Evolutionary conservation across 257 asterid genomes (phyloP).

Genomic region (Solanum etuberosum): DNA sequence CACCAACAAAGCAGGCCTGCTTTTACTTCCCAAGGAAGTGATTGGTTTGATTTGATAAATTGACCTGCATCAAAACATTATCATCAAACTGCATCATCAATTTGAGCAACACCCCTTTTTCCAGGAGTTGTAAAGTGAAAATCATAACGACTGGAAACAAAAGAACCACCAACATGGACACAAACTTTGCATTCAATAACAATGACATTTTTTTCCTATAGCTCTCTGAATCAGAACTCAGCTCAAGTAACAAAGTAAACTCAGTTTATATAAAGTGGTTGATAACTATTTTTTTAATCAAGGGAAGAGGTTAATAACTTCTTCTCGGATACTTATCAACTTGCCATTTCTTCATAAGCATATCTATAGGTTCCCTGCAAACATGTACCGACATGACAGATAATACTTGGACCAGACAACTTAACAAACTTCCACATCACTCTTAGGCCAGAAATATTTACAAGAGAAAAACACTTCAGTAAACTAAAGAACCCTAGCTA

Average conservation of each 20-base stretch:
- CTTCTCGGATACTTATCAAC: background rate
- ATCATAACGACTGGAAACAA: background rate
- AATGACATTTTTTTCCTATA: background rate
- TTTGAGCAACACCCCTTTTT: background rate
- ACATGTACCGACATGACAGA: background rate
- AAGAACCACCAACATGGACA: background rate
- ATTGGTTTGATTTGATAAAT: background rate
- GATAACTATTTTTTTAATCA: background rate
- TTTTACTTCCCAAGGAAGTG: background rate
- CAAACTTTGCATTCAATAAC: background rate
- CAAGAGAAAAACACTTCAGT: background rate
- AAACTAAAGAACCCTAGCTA: background rate
- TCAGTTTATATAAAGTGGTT: background rate
- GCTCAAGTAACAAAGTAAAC: background rate
- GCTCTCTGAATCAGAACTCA: background rate
- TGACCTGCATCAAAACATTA: background rate
- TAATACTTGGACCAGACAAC: background rate
- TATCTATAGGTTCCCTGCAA: background rate
- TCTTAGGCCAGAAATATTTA: background rate
- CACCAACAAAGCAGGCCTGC: background rate
- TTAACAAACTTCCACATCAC: background rate
- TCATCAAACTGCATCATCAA: background rate
- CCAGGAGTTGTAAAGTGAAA: background rate
- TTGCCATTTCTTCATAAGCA: background rate
- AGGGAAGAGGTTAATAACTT: background rate